Evolutionary conservation across 164 flowering plant genomes (phyloP).

Genomic region (Nymphaea thermarum): DNA sequence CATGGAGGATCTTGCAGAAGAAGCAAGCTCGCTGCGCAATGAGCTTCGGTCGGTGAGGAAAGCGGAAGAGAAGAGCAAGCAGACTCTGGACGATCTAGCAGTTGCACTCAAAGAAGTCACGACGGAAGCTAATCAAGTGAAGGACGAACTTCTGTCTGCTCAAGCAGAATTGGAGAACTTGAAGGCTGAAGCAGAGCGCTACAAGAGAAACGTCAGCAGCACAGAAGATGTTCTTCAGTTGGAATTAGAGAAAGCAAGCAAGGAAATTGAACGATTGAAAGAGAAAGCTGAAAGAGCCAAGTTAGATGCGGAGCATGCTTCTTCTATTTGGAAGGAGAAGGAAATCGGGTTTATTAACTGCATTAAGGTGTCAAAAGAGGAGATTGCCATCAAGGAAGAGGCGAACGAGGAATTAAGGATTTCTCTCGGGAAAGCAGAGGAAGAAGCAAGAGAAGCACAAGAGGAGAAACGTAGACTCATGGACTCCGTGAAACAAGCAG

Average conservation of each 20-base stretch:
- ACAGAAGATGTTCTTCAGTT: conserved; percentile 24
- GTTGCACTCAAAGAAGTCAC: conserved; percentile 63
- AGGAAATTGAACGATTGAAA: conserved; percentile 35
- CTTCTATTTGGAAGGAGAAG: conserved; percentile 54
- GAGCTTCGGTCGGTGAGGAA: conserved; percentile 44
- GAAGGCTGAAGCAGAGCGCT: conserved; percentile 28
- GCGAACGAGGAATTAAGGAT: conserved; percentile 31
- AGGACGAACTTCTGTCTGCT: conserved; percentile 28
- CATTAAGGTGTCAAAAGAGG: conserved; percentile 61
- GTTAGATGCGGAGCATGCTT: conserved; percentile 65
- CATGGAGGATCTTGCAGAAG: conserved; percentile 16
- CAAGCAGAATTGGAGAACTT: conserved; percentile 25
- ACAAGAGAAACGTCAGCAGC: conserved; percentile 17
- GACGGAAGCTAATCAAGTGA: conserved; percentile 37
- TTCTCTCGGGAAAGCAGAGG: conserved; percentile 26
- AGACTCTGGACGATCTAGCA: conserved; percentile 81
- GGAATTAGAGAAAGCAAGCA: conserved; percentile 35
- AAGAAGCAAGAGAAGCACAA: conserved; percentile 23
- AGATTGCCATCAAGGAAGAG: conserved; percentile 19
- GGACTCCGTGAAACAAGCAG: conserved; percentile 73
- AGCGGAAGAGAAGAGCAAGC: conserved; percentile 59
- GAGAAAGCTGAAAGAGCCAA: conserved; percentile 46
- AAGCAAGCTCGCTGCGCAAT: conserved; percentile 26
- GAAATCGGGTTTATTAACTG: conserved; percentile 64
- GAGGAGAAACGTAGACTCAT: conserved; percentile 57